A percentile compares a stretch with the other conserved stretches of the same genome.
phyloP scores from a whole-genome alignment of 306 rosid species.

The Rosa persica region DNA sequence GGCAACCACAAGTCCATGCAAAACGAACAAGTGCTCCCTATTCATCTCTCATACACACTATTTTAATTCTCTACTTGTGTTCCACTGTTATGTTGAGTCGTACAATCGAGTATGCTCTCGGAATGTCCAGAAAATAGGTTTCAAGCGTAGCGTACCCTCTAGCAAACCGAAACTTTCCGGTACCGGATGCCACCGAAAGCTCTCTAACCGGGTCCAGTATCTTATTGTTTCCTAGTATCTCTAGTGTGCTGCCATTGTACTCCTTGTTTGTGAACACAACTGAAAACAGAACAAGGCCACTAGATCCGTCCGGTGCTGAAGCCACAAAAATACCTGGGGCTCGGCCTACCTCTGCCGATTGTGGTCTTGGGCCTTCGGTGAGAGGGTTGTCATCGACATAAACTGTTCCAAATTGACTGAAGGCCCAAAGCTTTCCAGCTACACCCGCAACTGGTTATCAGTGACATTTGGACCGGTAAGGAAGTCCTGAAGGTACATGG shows the following conservation, averaged over 20 bases:
- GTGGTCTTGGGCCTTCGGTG: background rate
- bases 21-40: too few species aligned
- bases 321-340: background rate
- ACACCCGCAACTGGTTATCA: background rate
- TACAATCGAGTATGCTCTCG: background rate
- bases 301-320: background rate
- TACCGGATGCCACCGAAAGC: conserved; percentile 50
- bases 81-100: conserved; percentile 7
- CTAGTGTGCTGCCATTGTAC: conserved; percentile 22
- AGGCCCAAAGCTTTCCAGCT: background rate
- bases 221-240: conserved; percentile 25
- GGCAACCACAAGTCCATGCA: too few species aligned
- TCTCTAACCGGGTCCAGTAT: conserved; percentile 35
- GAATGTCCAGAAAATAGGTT: background rate
- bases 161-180: conserved; percentile 47
- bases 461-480: background rate
- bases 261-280: conserved; percentile 18
- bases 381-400: background rate
- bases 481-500: background rate
- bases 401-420: background rate
- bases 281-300: background rate
- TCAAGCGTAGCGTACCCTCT: conserved; percentile 38
- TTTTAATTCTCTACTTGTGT: background rate
- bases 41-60: too few species aligned
- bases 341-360: background rate